A percentile compares a stretch with the other conserved stretches of the same genome.
These are phyloP conservation scores for Vigna unguiculata DNA, from an alignment of 306 rosid genomes.

Conservation along the genomic window DNA sequence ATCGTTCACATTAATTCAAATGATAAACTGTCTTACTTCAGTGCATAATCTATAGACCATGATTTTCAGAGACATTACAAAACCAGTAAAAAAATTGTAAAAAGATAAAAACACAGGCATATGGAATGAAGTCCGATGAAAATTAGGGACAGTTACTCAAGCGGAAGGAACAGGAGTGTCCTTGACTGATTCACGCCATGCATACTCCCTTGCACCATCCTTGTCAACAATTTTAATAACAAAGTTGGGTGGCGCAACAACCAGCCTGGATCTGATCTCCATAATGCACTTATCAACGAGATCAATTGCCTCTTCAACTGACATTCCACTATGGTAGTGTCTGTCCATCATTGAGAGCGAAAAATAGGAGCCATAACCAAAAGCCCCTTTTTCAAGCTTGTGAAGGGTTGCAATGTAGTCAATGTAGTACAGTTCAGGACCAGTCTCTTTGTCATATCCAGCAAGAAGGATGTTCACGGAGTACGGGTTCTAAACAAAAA, in stretches of 20 bases:
- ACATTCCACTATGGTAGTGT: constrained; percentile 87
- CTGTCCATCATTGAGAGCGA: constrained; percentile 94
- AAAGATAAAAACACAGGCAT: background rate
- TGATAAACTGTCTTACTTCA: background rate
- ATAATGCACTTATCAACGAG: constrained; percentile 80
- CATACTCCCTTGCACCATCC: constrained; percentile 90
- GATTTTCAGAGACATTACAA: constrained; percentile 32
- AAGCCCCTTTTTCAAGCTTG: constrained; percentile 98
- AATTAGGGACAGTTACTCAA: constrained; percentile 46
- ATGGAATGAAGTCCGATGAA: constrained; percentile 25
- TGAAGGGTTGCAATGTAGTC: constrained; percentile 96
- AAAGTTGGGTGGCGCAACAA: constrained; percentile 87
- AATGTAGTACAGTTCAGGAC: constrained; percentile 83
- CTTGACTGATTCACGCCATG: constrained; percentile 83
- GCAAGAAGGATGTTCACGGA: constrained; percentile 88
- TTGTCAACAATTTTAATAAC: constrained; percentile 93
- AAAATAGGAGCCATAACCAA: constrained; percentile 92
- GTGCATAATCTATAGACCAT: constrained; percentile 19
- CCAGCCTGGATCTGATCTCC: constrained; percentile 58
- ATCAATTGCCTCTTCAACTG: constrained; percentile 79
- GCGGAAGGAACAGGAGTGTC: constrained; percentile 52
- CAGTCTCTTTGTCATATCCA: constrained; percentile 90
- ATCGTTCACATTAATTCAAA: background rate
- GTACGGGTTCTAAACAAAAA: constrained; percentile 75
- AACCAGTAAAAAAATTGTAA: constrained; percentile 5